phyloP scores from a whole-genome alignment of 148 eudicot species.

The Arbutus unedo region DNA sequence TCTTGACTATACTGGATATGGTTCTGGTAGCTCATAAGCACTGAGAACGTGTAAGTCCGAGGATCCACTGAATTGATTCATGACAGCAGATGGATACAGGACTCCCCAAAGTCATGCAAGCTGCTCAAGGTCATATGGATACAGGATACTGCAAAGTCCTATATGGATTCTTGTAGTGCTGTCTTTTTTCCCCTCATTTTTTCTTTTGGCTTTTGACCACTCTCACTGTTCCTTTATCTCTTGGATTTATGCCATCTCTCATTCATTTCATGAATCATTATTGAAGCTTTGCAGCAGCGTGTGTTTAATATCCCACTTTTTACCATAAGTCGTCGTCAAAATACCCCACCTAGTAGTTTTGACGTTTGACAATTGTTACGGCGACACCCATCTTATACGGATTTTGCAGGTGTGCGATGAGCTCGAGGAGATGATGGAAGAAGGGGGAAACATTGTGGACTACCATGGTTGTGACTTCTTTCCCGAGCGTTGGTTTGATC shows the following conservation, averaged over 20 bases:
- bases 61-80: background rate
- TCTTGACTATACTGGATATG: background rate
- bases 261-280: background rate
- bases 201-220: background rate
- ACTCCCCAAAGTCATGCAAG: background rate
- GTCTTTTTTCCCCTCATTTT: background rate
- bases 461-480: conserved; percentile 96
- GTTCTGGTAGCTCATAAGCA: background rate
- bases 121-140: background rate
- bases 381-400: background rate
- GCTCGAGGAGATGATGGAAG: conserved; percentile 88
- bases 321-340: background rate
- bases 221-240: background rate
- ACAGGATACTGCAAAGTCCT: background rate
- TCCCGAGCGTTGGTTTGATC: conserved; percentile 96
- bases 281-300: background rate
- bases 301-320: background rate
- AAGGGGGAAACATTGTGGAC: conserved; percentile 83
- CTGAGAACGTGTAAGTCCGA: background rate
- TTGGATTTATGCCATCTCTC: background rate
- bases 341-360: background rate
- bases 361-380: background rate
- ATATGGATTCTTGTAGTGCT: background rate
- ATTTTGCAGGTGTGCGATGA: conserved; percentile 82
- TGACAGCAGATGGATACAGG: background rate